Percentiles rank a stretch among this genome's conserved stretches.
Conservation (phyloP, 1,139 yeast species). For the Komagataea norvegica region DNA sequence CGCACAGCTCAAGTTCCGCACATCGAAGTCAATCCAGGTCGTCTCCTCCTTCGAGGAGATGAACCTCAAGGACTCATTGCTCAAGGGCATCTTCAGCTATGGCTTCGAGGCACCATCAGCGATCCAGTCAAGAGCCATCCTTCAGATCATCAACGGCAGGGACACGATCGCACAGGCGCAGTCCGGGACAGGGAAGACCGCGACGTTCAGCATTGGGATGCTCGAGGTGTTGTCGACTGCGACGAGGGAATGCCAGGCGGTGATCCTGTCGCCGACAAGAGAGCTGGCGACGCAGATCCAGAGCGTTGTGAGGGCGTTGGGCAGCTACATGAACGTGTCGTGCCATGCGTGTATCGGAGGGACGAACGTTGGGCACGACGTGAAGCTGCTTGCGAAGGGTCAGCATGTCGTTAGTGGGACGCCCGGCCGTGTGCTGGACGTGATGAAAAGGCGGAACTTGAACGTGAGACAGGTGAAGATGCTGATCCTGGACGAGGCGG, state of each 20-base stretch:
- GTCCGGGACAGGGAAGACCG: conserved; percentile 98
- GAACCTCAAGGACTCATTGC: conserved; percentile 63
- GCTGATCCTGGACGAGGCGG: conserved; percentile 91
- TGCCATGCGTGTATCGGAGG: conserved; percentile 96
- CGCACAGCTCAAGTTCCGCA: conserved; percentile 52
- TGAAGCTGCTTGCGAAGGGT: conserved; percentile 65
- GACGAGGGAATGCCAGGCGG: conserved; percentile 69
- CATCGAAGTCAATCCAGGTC: conserved; percentile 59
- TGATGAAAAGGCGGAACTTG: conserved; percentile 72
- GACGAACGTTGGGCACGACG: conserved; percentile 75
- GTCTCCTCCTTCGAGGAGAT: conserved; percentile 72
- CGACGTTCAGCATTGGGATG: conserved; percentile 92
- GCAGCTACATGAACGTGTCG: conserved; percentile 78
- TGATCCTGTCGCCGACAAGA: conserved; percentile 91
- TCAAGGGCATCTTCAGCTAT: conserved; percentile 76
- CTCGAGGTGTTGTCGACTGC: conserved; percentile 71
- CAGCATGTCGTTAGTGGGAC: conserved; percentile 96
- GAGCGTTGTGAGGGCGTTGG: conserved; percentile 76
- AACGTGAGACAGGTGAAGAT: conserved; percentile 70
- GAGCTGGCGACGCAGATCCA: conserved; percentile 90
- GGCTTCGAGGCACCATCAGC: conserved; percentile 96
- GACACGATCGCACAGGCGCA: conserved; percentile 98
- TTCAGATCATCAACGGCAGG: conserved; percentile 84
- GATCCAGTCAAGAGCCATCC: conserved; percentile 90
- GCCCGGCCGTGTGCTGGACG: conserved; percentile 90